Base-by-base conservation (phyloP, 2,329 filamentous ascomycete genomes). In the Pseudophaeomoniella oleicola region DNA sequence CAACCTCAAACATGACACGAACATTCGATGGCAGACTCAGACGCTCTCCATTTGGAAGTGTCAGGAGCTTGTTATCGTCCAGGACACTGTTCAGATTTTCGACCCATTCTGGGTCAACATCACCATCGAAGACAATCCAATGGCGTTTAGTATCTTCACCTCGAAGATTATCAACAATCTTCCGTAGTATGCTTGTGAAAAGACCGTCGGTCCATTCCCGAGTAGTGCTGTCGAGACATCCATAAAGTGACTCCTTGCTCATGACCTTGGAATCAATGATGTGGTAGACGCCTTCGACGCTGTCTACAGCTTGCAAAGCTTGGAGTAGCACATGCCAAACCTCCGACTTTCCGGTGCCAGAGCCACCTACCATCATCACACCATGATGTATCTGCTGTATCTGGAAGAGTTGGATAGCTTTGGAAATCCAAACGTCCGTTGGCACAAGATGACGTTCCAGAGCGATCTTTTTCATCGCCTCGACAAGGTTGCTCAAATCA, bases 321-420 rank as follows among this genome's bases (percentile, higher is more conserved):
- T 92, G 82, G 14, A 98, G 71, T 36, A 99, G 69, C 30, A 93
- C 76, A 51, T 83, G 86, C 90, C 92, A 99, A 4, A 90, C 83
- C 2, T 82, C 78, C 30, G 90, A 94, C 63, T 99, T 99, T 54
- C 92, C 92, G 32, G 88, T 81, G n/a, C 92, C 90, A 18, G 92
- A 94, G 52, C 84, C 86, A 44, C 90, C 90, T 6, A 99, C 90
- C 90, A 98, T 96, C 92, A 99, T 99, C 17, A 99, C 90, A 79
- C 90, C 90, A 49, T 99, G 90, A 52, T 99, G 90, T 40, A 98
- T 86, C 46, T 79, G 82, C 58, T 96, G 90, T 44, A 99, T 99
- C 57, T 99, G 90, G 56, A 94, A 96, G 2, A 98, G 72, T 57
- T 99, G 90, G 5, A 98, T 69, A 19, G 93, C 78, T 63, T 99